These are phyloP conservation scores for Solanum peruvianum DNA, from an alignment of 257 asterid genomes.

Conservation along the genomic window DNA sequence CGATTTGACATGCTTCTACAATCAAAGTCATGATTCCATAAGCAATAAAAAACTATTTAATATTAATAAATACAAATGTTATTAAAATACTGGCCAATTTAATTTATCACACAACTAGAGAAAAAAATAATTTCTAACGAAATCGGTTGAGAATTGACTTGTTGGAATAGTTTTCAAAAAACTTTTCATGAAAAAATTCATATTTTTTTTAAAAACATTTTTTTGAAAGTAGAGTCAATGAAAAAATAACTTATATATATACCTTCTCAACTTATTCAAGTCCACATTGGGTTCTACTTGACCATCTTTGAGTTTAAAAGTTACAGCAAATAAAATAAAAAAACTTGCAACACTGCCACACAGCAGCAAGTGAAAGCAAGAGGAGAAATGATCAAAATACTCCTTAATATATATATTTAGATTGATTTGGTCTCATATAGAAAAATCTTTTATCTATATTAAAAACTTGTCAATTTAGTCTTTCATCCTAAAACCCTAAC, in stretches of 20 bases:
- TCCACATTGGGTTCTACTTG: slow-evolving; percentile 2
- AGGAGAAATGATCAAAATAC: too few species aligned
- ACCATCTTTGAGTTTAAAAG: not conserved
- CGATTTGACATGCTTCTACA: slow-evolving; percentile 39
- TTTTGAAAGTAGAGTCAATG: not conserved
- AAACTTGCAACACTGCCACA: too few species aligned
- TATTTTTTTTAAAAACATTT: not conserved
- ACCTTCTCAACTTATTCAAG: slow-evolving; percentile 41
- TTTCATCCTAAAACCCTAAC: too few species aligned
- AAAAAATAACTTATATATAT: too few species aligned
- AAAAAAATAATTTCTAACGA: not conserved
- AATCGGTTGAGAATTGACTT: not conserved
- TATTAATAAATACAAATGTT: not conserved
- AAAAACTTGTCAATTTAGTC: too few species aligned
- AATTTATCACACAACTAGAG: not conserved
- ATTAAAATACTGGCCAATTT: not conserved
- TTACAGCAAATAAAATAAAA: too few species aligned
- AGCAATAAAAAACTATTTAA: not conserved
- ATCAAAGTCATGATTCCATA: not conserved
- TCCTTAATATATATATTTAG: too few species aligned
- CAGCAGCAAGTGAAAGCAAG: too few species aligned
- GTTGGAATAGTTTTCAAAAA: not conserved
- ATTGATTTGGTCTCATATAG: too few species aligned
- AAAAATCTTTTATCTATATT: too few species aligned
- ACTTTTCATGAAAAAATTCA: not conserved